Conservation (phyloP, 73 alveolate species). For the Symbiodinium natans region DNA sequence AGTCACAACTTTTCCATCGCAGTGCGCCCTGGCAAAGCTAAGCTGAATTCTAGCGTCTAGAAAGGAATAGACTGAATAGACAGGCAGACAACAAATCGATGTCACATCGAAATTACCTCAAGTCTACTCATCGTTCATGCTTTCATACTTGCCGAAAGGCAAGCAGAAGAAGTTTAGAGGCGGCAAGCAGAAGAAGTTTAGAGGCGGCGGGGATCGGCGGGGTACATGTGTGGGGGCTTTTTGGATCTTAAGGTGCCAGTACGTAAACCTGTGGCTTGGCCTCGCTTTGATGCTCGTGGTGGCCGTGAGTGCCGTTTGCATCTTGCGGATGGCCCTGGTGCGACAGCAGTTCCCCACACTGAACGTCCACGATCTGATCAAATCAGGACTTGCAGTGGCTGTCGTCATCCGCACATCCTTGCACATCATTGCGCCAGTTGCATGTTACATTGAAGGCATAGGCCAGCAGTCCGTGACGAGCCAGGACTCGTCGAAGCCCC, state of each 20-base stretch:
- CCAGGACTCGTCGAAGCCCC: slow-evolving; percentile 57
- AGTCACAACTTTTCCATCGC: slow-evolving; percentile 90
- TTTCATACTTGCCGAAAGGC: too few species aligned
- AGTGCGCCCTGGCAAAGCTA: slow-evolving; percentile 11
- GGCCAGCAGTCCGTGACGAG: background rate
- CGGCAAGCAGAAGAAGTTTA: too few species aligned
- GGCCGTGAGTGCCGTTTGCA: slow-evolving; percentile 24
- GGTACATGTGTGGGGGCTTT: too few species aligned
- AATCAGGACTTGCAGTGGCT: background rate
- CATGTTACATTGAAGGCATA: background rate
- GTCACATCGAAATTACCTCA: too few species aligned
- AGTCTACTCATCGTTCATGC: too few species aligned
- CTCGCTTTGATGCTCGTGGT: slow-evolving; percentile 11
- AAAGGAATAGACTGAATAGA: too few species aligned
- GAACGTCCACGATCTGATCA: slow-evolving; percentile 77
- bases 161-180: too few species aligned
- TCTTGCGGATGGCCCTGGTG: slow-evolving; percentile 17
- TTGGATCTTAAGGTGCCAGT: slow-evolving; percentile 76
- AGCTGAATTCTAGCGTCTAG: too few species aligned
- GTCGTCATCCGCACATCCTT: too few species aligned
- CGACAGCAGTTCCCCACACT: background rate
- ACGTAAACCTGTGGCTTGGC: slow-evolving; percentile 18
- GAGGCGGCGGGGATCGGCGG: too few species aligned
- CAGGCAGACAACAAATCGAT: too few species aligned
- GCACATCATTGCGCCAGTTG: too few species aligned